A percentile compares a stretch with the other conserved stretches of the same genome.
Evolutionary conservation across 169 alveolate genomes (phyloP).

Genomic region (Cryptosporidium xiaoi): DNA sequence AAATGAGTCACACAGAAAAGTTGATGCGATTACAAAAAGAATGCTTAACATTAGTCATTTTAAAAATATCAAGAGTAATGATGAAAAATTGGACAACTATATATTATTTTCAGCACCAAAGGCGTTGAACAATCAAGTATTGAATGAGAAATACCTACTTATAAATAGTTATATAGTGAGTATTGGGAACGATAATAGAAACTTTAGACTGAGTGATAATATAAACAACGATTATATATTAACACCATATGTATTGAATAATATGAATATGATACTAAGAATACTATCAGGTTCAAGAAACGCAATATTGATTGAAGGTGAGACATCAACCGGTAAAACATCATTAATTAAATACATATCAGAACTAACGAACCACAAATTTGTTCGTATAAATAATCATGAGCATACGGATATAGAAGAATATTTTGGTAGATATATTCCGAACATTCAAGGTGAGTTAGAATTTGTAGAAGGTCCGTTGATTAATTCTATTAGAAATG

Average conservation of each 20-base stretch:
- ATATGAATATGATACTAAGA: conserved; percentile 90
- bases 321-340: conserved; percentile 99
- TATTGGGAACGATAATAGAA: conserved; percentile 57
- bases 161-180: conserved; percentile 68
- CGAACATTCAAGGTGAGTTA: conserved; percentile 87
- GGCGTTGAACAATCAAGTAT: not conserved
- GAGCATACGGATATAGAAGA: conserved; percentile 99
- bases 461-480: conserved; percentile 97
- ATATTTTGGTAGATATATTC: conserved; percentile 97
- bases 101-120: not conserved
- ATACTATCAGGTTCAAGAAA: conserved; percentile 93
- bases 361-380: conserved; percentile 92
- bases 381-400: conserved; percentile 98
- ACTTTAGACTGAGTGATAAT: conserved; percentile 73
- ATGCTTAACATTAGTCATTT: conserved; percentile 1
- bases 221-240: conserved; percentile 85
- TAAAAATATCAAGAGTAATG: not conserved
- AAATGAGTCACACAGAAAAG: conserved; percentile 27
- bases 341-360: conserved; percentile 95
- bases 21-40: conserved; percentile 5
- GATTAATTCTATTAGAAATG: conserved; percentile 96
- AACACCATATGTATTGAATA: conserved; percentile 88
- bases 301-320: conserved; percentile 99
- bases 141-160: conserved; percentile 1
- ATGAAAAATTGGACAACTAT: not conserved